Evolutionary conservation across 2,329 filamentous ascomycete species (phyloP).

Genomic region (Bimuria novae-zelandiae): DNA sequence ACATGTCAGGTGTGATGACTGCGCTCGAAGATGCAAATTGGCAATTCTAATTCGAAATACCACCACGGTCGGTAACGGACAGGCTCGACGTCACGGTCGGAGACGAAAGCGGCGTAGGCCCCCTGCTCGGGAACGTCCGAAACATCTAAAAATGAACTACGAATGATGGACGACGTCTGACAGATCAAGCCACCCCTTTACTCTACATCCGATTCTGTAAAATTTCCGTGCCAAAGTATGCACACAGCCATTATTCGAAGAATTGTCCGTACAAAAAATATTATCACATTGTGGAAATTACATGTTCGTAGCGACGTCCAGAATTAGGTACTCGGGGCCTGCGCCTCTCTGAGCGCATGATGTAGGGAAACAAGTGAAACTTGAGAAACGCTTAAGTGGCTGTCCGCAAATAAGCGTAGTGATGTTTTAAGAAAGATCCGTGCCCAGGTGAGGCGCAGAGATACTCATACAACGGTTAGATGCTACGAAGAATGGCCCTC

Average conservation of each 20-base stretch:
- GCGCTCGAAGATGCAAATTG: background rate
- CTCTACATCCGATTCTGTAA: background rate
- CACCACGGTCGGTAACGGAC: too few species aligned
- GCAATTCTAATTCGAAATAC: background rate
- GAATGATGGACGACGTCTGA: background rate
- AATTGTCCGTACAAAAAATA: background rate
- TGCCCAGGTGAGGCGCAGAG: background rate
- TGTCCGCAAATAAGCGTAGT: background rate
- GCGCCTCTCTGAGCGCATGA: background rate
- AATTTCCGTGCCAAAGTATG: background rate
- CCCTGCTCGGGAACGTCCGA: background rate
- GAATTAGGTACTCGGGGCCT: background rate
- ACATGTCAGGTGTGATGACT: background rate
- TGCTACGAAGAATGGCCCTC: background rate
- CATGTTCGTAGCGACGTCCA: background rate
- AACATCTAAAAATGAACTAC: conserved; percentile 10
- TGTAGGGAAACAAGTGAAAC: conserved; percentile 6
- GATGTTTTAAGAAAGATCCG: background rate
- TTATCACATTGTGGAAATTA: background rate
- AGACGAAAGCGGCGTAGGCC: too few species aligned
- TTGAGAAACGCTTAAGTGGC: background rate
- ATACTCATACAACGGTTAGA: background rate
- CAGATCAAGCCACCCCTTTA: background rate
- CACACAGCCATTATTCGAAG: background rate
- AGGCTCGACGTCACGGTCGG: too few species aligned